Evolutionary conservation across 2,329 filamentous ascomycete genomes (phyloP).

Genomic region (Massarina eburnea): DNA sequence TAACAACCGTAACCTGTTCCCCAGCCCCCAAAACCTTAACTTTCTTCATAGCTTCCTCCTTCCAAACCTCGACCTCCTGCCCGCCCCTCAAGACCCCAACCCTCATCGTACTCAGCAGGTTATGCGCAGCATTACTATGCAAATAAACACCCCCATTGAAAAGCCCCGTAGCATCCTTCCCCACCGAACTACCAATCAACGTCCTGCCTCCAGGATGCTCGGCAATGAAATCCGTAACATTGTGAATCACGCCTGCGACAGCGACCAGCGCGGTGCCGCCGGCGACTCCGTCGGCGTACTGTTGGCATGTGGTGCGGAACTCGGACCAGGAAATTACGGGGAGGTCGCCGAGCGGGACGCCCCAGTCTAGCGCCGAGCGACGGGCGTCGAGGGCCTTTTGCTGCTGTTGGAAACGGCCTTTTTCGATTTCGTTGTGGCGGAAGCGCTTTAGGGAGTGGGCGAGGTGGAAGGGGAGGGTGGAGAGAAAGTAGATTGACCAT

Average conservation of each 20-base stretch:
- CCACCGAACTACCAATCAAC: constrained; percentile 38
- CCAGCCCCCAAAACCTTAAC: constrained; percentile 81
- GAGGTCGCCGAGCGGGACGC: constrained; percentile 37
- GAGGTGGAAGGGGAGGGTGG: constrained; percentile 32
- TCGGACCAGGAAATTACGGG: constrained; percentile 45
- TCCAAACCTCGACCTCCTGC: constrained; percentile 46
- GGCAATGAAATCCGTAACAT: constrained; percentile 37
- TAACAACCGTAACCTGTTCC: constrained; percentile 76
- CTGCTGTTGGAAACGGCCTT: constrained; percentile 43
- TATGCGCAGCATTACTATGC: constrained; percentile 45
- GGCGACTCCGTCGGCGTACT: constrained; percentile 5
- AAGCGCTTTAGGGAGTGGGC: constrained; percentile 44
- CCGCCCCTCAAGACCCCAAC: constrained; percentile 43
- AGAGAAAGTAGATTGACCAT: constrained; percentile 42
- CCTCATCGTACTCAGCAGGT: constrained; percentile 43
- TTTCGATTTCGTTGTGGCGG: constrained; percentile 45
- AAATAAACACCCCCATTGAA: constrained; percentile 46
- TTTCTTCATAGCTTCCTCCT: constrained; percentile 43
- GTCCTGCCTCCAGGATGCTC: constrained; percentile 44
- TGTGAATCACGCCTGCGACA: constrained; percentile 43
- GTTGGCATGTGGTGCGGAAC: constrained; percentile 27
- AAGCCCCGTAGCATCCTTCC: constrained; percentile 43
- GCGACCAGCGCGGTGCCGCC: constrained; percentile 38
- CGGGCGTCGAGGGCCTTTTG: constrained; percentile 44
- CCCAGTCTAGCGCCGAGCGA: constrained; percentile 42